phyloP scores from a whole-genome alignment of 495 filamentous ascomycete genomes.

The Parachaetomium inaequale region DNA sequence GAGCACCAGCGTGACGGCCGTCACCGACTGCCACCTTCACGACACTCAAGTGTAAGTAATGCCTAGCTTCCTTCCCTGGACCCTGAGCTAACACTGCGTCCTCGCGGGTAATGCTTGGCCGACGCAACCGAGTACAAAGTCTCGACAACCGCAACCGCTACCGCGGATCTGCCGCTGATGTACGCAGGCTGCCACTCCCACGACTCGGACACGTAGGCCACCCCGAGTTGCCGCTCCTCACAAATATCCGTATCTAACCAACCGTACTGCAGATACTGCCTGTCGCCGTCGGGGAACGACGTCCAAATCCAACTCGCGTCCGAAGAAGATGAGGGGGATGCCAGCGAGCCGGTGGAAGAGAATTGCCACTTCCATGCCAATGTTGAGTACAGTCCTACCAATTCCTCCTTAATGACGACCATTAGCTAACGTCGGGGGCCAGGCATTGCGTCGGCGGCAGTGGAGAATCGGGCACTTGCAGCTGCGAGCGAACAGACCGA shows the following conservation, averaged over 20 bases:
- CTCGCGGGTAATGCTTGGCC: background rate
- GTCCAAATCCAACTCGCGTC: background rate
- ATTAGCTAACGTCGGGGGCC: background rate
- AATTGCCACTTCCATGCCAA: conserved; percentile 65
- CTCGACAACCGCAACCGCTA: background rate
- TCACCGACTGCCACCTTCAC: background rate
- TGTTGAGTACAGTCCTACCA: conserved; percentile 48
- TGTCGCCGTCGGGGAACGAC: background rate
- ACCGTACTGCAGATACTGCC: background rate
- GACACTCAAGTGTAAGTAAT: background rate
- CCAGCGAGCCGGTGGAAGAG: background rate
- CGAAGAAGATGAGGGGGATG: background rate
- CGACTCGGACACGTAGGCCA: background rate
- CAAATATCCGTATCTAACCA: background rate
- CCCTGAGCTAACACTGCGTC: background rate
- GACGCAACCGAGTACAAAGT: background rate
- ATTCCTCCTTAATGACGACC: background rate
- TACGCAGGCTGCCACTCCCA: conserved; percentile 16
- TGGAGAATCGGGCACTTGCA: conserved; percentile 19
- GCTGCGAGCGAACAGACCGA: conserved; percentile 44
- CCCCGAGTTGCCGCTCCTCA: background rate
- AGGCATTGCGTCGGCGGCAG: conserved; percentile 48
- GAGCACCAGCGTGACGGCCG: background rate
- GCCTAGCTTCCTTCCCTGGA: background rate
- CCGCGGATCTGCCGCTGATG: background rate